These are phyloP conservation scores for Phascolomyces articulosus DNA, from an alignment of 371 early-diverging fungal genomes.

Conservation along the genomic window DNA sequence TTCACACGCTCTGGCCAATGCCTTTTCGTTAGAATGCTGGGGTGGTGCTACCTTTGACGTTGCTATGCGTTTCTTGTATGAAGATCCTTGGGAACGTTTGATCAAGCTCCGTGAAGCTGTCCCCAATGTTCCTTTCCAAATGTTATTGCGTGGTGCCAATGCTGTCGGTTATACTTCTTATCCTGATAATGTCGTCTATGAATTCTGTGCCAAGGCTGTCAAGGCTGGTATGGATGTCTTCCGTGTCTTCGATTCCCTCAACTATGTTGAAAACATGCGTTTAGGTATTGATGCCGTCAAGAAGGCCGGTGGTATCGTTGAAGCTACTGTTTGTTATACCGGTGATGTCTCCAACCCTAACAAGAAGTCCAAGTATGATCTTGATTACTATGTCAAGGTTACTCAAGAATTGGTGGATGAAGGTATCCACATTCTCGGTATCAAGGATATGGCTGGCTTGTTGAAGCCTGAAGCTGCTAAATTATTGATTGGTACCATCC, in stretches of 20 bases:
- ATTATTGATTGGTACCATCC: conserved; percentile 80
- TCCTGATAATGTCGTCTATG: conserved; percentile 95
- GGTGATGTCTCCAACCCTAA: conserved; percentile 88
- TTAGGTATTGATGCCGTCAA: conserved; percentile 93
- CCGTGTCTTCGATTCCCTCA: conserved; percentile 95
- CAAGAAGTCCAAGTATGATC: conserved; percentile 73
- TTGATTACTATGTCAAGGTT: conserved; percentile 90
- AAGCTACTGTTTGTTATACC: conserved; percentile 93
- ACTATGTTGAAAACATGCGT: conserved; percentile 94
- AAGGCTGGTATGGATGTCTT: conserved; percentile 93
- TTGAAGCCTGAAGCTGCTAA: conserved; percentile 93
- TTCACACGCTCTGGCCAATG: conserved; percentile 83
- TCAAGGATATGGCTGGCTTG: conserved; percentile 98
- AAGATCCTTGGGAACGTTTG: conserved; percentile 95
- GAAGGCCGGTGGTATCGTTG: conserved; percentile 93
- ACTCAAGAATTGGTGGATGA: conserved; percentile 83
- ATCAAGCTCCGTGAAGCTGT: conserved; percentile 76
- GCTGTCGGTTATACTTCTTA: conserved; percentile 98
- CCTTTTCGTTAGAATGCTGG: conserved; percentile 93
- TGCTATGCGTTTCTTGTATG: conserved; percentile 92
- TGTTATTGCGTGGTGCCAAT: conserved; percentile 96
- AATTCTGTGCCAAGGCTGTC: conserved; percentile 92
- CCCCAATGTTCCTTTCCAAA: conserved; percentile 97
- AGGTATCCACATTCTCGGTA: conserved; percentile 92
- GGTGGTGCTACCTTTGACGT: conserved; percentile 97